These are phyloP conservation scores for Colletotrichum sp. DNA, from an alignment of 2,329 filamentous ascomycete species.

Conservation along the genomic window DNA sequence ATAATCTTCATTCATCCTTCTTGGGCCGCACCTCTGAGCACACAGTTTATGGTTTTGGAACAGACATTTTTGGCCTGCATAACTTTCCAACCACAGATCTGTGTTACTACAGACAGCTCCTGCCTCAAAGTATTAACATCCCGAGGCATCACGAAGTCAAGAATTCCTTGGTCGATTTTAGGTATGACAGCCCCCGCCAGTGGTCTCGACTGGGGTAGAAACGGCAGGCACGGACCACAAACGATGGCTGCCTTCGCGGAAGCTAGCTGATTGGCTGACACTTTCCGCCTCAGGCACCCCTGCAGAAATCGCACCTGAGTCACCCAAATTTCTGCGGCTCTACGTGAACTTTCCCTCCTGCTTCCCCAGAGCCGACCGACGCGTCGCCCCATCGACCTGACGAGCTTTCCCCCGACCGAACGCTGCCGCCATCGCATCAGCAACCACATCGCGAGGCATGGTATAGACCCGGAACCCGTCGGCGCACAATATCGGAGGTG, in stretches of 20 bases:
- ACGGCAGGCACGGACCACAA: constrained; percentile 8
- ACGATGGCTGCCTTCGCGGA: not conserved
- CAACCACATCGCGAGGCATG: constrained; percentile 14
- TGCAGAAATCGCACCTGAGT: constrained; percentile 23
- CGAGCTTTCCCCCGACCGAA: constrained; percentile 11
- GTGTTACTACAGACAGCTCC: not conserved
- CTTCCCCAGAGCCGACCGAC: constrained; percentile 17
- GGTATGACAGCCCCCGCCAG: constrained; percentile 6
- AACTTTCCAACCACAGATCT: not conserved
- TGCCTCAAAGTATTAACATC: not conserved
- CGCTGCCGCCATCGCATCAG: constrained; percentile 1
- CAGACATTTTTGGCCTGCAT: not conserved
- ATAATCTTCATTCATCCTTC: not conserved
- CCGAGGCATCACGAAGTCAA: not conserved
- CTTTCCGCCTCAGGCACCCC: constrained; percentile 16
- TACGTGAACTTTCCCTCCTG: constrained; percentile 24
- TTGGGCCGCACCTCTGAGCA: not conserved
- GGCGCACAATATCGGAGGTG: constrained; percentile 17
- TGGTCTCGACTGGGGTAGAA: constrained; percentile 8
- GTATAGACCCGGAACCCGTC: constrained; percentile 7
- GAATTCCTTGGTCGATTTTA: not conserved
- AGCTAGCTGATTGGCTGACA: constrained; percentile 11
- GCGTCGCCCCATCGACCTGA: constrained; percentile 20
- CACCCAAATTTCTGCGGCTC: constrained; percentile 23
- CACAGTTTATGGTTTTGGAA: not conserved